These are phyloP conservation scores for Babesia bigemina DNA, from an alignment of 169 alveolate species.

Conservation along the genomic window DNA sequence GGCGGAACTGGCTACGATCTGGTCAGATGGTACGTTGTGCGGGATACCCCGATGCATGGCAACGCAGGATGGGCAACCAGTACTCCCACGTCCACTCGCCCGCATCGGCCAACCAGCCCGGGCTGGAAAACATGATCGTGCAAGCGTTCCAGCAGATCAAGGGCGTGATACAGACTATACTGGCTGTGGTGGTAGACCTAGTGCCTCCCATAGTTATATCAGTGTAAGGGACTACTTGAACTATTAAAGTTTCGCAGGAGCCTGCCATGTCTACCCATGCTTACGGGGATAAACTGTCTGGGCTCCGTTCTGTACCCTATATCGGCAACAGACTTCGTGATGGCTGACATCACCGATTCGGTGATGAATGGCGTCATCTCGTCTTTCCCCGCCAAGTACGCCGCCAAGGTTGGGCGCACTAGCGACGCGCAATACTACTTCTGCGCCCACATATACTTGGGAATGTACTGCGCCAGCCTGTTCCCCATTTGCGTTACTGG, in stretches of 20 bases:
- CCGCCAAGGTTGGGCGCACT: constrained; percentile 83
- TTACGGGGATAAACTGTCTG: constrained; percentile 83
- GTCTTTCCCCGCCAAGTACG: constrained; percentile 83
- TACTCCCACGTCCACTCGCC: constrained; percentile 64
- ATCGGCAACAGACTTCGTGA: constrained; percentile 80
- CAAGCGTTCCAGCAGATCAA: constrained; percentile 78
- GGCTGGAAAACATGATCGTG: constrained; percentile 73
- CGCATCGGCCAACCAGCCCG: constrained; percentile 75
- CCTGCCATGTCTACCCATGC: constrained; percentile 86
- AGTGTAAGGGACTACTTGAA: constrained; percentile 62
- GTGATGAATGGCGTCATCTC: constrained; percentile 82
- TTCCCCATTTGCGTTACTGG: constrained; percentile 85
- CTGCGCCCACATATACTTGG: constrained; percentile 84
- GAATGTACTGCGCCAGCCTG: constrained; percentile 83
- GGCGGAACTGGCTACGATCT: constrained; percentile 44
- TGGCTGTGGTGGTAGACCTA: constrained; percentile 77
- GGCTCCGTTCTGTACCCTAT: constrained; percentile 85
- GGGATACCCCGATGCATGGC: not conserved
- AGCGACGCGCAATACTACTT: constrained; percentile 76
- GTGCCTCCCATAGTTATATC: constrained; percentile 84
- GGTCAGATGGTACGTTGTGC: constrained; percentile 38
- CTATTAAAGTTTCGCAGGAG: constrained; percentile 60
- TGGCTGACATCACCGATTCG: constrained; percentile 83
- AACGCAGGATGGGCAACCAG: constrained; percentile 70
- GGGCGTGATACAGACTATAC: constrained; percentile 78